phyloP scores from a whole-genome alignment of 495 filamentous ascomycete species.

The Collariella sp. region DNA sequence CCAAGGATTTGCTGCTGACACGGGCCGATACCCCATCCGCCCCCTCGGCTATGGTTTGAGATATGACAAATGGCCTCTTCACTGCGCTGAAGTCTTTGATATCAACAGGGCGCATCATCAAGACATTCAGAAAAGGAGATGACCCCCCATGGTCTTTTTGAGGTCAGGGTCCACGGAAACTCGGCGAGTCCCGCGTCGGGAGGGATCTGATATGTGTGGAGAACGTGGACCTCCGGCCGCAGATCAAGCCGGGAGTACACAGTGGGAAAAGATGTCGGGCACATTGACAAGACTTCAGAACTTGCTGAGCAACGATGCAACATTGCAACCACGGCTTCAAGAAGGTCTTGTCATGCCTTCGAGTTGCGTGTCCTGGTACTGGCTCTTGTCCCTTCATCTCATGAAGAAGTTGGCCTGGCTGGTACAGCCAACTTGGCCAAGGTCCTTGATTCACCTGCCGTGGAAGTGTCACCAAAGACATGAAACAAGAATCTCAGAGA shows the following conservation, averaged over 20 bases:
- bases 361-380: no score
- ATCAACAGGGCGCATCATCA: not conserved
- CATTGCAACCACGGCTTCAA: not conserved
- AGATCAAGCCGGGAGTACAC: not conserved
- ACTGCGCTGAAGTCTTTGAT: not conserved
- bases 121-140: not conserved
- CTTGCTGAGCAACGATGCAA: not conserved
- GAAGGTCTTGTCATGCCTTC: not conserved
- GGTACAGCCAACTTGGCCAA: no score
- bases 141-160: not conserved
- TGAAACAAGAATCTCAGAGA: no score
- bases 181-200: not conserved
- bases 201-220: constrained; percentile 5
- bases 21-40: no score
- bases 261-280: not conserved
- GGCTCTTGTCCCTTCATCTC: no score
- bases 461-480: no score
- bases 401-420: no score
- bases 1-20: no score
- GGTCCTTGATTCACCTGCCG: no score
- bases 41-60: no score
- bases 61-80: not conserved
- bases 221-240: not conserved
- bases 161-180: not conserved
- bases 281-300: not conserved